These are phyloP conservation scores for Parathielavia appendiculata DNA, from an alignment of 495 filamentous ascomycete species.

Conservation along the genomic window DNA sequence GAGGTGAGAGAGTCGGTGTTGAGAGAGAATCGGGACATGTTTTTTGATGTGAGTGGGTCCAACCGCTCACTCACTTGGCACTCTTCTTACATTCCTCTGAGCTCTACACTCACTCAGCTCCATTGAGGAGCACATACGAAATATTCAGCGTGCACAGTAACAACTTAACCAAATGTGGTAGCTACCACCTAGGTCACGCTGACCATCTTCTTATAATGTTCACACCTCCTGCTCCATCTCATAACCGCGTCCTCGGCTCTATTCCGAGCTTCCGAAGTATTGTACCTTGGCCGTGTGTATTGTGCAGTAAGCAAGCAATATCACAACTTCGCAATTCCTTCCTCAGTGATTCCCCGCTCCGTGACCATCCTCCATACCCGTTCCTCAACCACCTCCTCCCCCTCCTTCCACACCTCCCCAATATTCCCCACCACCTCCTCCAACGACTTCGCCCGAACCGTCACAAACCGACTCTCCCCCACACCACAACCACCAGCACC, in stretches of 20 bases:
- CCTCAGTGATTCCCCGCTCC: constrained; percentile 38
- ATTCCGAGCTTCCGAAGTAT: no score
- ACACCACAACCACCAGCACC: constrained; percentile 18
- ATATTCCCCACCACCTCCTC: constrained; percentile 50
- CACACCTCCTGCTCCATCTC: no score
- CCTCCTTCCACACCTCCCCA: constrained; percentile 43
- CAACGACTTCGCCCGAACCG: constrained; percentile 52
- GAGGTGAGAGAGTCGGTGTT: not conserved
- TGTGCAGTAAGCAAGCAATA: not conserved
- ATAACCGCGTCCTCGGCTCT: no score
- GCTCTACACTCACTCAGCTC: not conserved
- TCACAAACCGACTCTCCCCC: constrained; percentile 45
- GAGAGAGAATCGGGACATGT: not conserved
- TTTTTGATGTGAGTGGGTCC: constrained; percentile 14
- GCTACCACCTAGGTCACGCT: no score
- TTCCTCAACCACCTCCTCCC: constrained; percentile 52
- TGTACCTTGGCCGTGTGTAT: no score
- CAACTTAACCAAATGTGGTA: no score
- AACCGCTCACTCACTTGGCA: constrained; percentile 3
- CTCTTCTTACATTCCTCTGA: not conserved
- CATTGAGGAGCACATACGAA: not conserved
- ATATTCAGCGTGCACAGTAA: no score
- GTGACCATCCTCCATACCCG: constrained; percentile 44
- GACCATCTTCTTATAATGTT: no score
- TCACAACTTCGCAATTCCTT: constrained; percentile 47